phyloP scores from a whole-genome alignment of 1,284 basidiomycete species.

The Gomphus bonarii region DNA sequence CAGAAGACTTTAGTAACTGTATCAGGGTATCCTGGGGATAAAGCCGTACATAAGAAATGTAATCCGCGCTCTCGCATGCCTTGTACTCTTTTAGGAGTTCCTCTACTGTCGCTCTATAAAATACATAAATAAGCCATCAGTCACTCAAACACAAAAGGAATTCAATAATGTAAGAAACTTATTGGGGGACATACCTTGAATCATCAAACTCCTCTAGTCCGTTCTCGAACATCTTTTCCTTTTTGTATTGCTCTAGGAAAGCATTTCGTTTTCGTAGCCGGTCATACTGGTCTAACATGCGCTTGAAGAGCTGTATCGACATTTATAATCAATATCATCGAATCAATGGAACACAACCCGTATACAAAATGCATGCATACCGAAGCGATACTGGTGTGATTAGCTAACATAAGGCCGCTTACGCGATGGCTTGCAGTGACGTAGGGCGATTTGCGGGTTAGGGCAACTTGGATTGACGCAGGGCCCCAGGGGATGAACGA shows the following conservation, averaged over 20 bases:
- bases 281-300: constrained; percentile 95
- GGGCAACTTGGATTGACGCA: constrained; percentile 94
- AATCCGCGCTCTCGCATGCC: constrained; percentile 86
- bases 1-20: neutral
- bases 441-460: constrained; percentile 88
- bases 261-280: constrained; percentile 83
- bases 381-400: constrained; percentile 95
- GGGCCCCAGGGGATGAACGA: constrained; percentile 99
- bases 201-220: constrained; percentile 92
- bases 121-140: constrained; percentile 5
- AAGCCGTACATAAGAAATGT: constrained; percentile 66
- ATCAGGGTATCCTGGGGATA: neutral
- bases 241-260: constrained; percentile 96
- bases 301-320: constrained; percentile 72
- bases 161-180: no score
- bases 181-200: constrained; percentile 50
- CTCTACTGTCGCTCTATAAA: constrained; percentile 65
- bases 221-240: constrained; percentile 89
- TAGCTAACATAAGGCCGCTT: constrained; percentile 97
- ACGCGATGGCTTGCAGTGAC: constrained; percentile 84
- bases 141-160: no score
- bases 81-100: constrained; percentile 87
- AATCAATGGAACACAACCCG: neutral
- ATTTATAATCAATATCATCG: neutral
- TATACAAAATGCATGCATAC: constrained; percentile 37